phyloP scores from a whole-genome alignment of 83 land plant species.

The Picea abies region DNA sequence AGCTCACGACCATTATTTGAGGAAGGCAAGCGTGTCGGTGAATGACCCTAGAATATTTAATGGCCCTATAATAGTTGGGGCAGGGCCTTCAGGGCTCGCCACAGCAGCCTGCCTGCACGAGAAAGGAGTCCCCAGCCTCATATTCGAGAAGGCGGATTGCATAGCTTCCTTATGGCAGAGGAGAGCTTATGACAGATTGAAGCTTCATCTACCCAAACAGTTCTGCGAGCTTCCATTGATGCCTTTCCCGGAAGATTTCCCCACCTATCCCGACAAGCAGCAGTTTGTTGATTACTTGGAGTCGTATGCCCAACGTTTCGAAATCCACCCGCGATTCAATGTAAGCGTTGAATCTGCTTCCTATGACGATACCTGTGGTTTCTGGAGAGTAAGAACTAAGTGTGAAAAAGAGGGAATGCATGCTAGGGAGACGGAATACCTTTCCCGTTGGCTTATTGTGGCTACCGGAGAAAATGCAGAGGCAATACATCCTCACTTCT shows the following conservation, averaged over 20 bases:
- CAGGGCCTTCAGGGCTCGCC: conserved; percentile 56
- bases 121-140: conserved; percentile 30
- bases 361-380: conserved; percentile 29
- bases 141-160: conserved; percentile 47
- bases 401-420: background rate
- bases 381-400: conserved; percentile 11
- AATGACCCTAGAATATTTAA: conserved; percentile 31
- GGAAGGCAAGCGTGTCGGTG: conserved; percentile 15
- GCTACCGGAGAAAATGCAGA: conserved; percentile 52
- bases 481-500: conserved; percentile 21
- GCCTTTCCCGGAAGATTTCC: conserved; percentile 45
- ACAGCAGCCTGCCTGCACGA: conserved; percentile 46
- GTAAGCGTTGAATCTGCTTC: conserved; percentile 33
- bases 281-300: conserved; percentile 52
- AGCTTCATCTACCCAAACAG: conserved; percentile 52
- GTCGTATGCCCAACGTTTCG: conserved; percentile 25
- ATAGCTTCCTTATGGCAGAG: conserved; percentile 63
- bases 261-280: conserved; percentile 38
- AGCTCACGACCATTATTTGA: conserved; percentile 8
- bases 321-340: conserved; percentile 26
- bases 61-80: conserved; percentile 55
- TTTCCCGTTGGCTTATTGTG: conserved; percentile 32
- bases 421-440: conserved; percentile 9
- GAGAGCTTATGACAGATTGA: conserved; percentile 54
- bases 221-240: conserved; percentile 49